Conservation (phyloP, 768 basidiomycete genomes). For the Boletus eberwhitei region DNA sequence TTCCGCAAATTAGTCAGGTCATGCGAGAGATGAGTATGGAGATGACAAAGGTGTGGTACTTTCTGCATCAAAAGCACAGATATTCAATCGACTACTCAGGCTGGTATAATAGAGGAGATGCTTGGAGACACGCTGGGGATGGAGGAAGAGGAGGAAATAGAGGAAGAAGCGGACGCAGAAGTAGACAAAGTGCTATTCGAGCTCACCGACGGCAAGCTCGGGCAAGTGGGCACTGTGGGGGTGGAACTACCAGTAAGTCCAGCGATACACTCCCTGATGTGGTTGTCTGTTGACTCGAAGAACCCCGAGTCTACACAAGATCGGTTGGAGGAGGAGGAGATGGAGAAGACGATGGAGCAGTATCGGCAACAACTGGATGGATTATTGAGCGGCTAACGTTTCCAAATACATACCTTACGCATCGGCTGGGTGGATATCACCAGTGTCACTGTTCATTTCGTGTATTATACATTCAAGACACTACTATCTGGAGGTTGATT, state of each 20-base stretch:
- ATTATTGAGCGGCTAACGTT: slow-evolving; percentile 53
- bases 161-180: slow-evolving; percentile 95
- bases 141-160: slow-evolving; percentile 92
- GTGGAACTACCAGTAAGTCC: slow-evolving; percentile 71
- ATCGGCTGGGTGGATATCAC: background rate
- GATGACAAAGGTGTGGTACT: slow-evolving; percentile 84
- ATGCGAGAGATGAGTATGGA: slow-evolving; percentile 99
- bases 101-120: slow-evolving; percentile 98
- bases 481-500: background rate
- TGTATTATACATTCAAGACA: slow-evolving; percentile 8
- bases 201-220: slow-evolving; percentile 94
- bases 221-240: slow-evolving; percentile 71
- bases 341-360: slow-evolving; percentile 83
- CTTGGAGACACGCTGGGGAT: slow-evolving; percentile 87
- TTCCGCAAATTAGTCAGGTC: slow-evolving; percentile 86
- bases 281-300: slow-evolving; percentile 6
- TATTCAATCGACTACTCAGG: slow-evolving; percentile 45
- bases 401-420: slow-evolving; percentile 14
- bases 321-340: slow-evolving; percentile 72
- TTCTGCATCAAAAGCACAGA: background rate
- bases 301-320: slow-evolving; percentile 52
- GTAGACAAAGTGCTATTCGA: slow-evolving; percentile 96
- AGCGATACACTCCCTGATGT: background rate
- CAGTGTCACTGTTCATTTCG: background rate
- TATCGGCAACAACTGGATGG: slow-evolving; percentile 90